phyloP scores from a whole-genome alignment of 1,284 basidiomycete species.

The Ceratobasidium sp. region DNA sequence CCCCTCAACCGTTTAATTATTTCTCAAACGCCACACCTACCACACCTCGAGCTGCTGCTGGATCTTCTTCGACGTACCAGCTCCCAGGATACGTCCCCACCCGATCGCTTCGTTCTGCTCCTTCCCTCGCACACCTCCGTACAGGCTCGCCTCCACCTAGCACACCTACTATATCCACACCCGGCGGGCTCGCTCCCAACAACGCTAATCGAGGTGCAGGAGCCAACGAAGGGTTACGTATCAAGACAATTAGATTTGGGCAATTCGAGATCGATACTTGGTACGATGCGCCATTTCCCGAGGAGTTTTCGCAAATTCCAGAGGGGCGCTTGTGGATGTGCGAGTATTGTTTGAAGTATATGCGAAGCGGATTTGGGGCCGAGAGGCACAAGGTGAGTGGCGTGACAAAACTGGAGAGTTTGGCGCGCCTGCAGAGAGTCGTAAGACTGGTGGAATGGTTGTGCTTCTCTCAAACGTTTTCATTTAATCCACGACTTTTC shows the following conservation, averaged over 20 bases:
- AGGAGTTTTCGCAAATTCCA: slow-evolving; percentile 94
- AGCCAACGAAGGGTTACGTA: slow-evolving; percentile 66
- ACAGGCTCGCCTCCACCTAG: slow-evolving; percentile 53
- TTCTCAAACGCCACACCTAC: slow-evolving; percentile 26
- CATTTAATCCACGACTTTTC: neutral
- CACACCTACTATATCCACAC: slow-evolving; percentile 44
- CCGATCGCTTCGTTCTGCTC: slow-evolving; percentile 45
- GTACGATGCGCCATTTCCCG: slow-evolving; percentile 99
- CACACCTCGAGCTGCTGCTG: neutral
- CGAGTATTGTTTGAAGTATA: slow-evolving; percentile 98
- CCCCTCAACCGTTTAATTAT: slow-evolving; percentile 22
- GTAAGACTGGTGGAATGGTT: neutral
- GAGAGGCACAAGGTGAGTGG: slow-evolving; percentile 83
- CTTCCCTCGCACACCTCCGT: slow-evolving; percentile 38
- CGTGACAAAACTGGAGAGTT: neutral
- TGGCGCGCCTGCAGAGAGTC: neutral
- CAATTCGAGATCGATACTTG: slow-evolving; percentile 96
- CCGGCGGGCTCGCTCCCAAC: slow-evolving; percentile 48
- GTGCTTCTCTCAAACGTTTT: neutral
- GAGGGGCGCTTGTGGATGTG: slow-evolving; percentile 97
- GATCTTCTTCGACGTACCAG: slow-evolving; percentile 37
- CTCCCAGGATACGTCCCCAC: slow-evolving; percentile 52
- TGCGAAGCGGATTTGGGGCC: slow-evolving; percentile 94
- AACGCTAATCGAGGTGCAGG: slow-evolving; percentile 50
- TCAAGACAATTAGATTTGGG: slow-evolving; percentile 93